Evolutionary conservation across 1,284 basidiomycete genomes (phyloP), one percentile per base, ranked within the genome.

Genomic region (Boletus smithii): DNA sequence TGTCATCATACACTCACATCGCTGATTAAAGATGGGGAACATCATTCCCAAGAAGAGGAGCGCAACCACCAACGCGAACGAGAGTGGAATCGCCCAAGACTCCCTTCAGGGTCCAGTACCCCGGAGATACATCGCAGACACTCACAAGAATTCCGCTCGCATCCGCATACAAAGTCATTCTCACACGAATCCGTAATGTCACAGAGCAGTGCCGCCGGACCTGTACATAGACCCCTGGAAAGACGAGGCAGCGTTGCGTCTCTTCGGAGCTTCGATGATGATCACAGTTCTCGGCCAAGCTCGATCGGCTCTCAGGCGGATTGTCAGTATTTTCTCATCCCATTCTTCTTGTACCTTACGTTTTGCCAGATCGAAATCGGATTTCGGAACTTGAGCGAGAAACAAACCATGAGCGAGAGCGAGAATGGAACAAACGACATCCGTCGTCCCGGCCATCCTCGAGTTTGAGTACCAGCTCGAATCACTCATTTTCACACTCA

Each of bases 381-480:
- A 66, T 72, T 36, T 66, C 64, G 40, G 72, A 73, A 35, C 49
- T 66, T n/a, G 71, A 73, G 36, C 55, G 58, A 39, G 76, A 79
- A 36, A 70, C 61, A 44, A 67, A 68, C 22, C 55, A 64, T 26
- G 74, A 79, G 37, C 68, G 72, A 26, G 80, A 81, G 57, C 69
- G 73, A 18, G 72, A 73, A 42, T 81, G 80, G 81, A 83, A 83
- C 54, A 77, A 71, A 50, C 73, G 71, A 9, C 68, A 69, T 13
- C 59, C 61, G 14, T 56, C 58, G 9, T 59, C 63, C 17, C 57
- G 59, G 11, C 52, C 58, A 23, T 70, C 58, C 33, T 68, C 55
- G 36, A 68, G 58, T 53, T 51, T 62, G 53, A 71, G 60, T 40
- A 55, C 47, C 23, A 60, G 48, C 49, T 68, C 58, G 58, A 72